These are phyloP conservation scores for Alisma plantagoaquatica DNA, from an alignment of 106 monocot species.

Conservation along the genomic window DNA sequence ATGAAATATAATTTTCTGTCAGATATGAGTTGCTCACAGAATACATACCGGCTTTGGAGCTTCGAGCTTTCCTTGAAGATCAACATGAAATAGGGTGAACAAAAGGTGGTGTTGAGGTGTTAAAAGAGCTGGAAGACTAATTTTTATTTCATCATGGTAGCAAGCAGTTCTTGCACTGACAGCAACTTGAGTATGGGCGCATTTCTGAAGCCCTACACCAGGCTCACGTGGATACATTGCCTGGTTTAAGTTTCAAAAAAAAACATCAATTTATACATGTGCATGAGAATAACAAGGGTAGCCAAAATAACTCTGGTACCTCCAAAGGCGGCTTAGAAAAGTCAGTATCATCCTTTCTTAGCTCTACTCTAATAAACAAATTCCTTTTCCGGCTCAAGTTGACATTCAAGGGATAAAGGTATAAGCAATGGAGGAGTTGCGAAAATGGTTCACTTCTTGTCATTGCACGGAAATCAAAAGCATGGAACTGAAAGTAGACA, in stretches of 20 bases:
- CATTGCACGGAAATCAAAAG: constrained; percentile 90
- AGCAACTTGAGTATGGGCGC: constrained; percentile 90
- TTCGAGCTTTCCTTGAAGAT: constrained; percentile 94
- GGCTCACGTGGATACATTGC: constrained; percentile 57
- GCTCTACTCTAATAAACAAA: constrained; percentile 79
- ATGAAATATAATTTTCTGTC: not conserved
- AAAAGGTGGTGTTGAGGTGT: constrained; percentile 96
- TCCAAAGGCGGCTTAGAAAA: constrained; percentile 70
- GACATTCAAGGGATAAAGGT: constrained; percentile 78
- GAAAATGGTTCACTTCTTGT: constrained; percentile 88
- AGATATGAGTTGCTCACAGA: not conserved
- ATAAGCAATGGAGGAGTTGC: constrained; percentile 81
- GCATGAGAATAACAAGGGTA: too few relatives aligned
- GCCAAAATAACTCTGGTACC: too few relatives aligned
- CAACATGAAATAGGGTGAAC: constrained; percentile 87
- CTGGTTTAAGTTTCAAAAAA: constrained; percentile 26
- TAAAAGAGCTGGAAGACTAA: constrained; percentile 74
- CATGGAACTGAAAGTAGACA: constrained; percentile 51
- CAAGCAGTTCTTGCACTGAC: constrained; percentile 69
- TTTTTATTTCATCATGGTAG: constrained; percentile 95
- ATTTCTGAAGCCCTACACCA: constrained; percentile 62
- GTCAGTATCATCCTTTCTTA: constrained; percentile 88
- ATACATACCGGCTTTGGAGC: constrained; percentile 89
- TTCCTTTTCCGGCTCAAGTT: constrained; percentile 94
- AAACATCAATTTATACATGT: constrained; percentile 12